Evolutionary conservation across 1,139 yeast genomes (phyloP).

Genomic region (Hyphopichia fennica): DNA sequence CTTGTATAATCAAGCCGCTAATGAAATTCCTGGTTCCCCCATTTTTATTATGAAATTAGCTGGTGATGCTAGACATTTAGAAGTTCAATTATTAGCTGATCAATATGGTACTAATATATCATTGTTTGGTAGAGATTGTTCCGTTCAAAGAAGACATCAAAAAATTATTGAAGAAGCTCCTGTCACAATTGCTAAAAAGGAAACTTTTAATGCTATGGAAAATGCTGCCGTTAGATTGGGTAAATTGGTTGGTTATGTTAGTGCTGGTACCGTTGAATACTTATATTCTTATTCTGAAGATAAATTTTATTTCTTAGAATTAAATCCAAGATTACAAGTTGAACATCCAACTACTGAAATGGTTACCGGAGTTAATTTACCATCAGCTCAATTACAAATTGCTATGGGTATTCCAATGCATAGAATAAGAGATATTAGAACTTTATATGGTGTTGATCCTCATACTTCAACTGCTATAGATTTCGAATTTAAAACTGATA

Average conservation of each 20-base stretch:
- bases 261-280: constrained; percentile 98
- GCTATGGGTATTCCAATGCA: constrained; percentile 99
- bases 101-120: constrained; percentile 95
- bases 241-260: constrained; percentile 92
- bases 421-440: constrained; percentile 87
- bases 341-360: constrained; percentile 99
- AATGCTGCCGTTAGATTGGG: constrained; percentile 96
- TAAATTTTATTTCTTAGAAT: constrained; percentile 91
- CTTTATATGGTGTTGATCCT: constrained; percentile 94
- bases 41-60: constrained; percentile 93
- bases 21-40: constrained; percentile 95
- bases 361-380: constrained; percentile 97
- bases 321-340: constrained; percentile 97
- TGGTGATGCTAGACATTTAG: constrained; percentile 93
- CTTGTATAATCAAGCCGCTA: constrained; percentile 84
- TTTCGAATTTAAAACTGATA: constrained; percentile 78
- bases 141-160: constrained; percentile 97
- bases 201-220: constrained; percentile 89
- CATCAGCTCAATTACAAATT: constrained; percentile 96
- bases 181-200: constrained; percentile 85
- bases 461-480: constrained; percentile 88
- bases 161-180: constrained; percentile 97
- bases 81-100: constrained; percentile 92
- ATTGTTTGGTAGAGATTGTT: constrained; percentile 93
- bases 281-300: constrained; percentile 91